Base-by-base conservation (phyloP, 2,329 filamentous ascomycete genomes). In the Colletotrichum sp. region DNA sequence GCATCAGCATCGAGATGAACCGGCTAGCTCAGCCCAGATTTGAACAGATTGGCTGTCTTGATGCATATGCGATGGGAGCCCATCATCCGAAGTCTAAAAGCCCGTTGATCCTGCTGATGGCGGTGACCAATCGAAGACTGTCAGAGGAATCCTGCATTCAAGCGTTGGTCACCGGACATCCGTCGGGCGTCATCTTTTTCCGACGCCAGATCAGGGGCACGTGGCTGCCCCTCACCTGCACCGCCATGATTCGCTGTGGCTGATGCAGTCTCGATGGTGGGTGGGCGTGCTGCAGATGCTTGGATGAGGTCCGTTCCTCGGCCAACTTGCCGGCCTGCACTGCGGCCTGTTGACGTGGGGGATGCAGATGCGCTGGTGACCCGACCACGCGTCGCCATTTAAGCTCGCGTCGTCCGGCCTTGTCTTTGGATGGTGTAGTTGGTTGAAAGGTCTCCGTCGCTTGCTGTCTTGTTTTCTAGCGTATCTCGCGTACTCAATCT, bases 301-400 rank as follows among this genome's bases (percentile, higher is more conserved):
- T 63, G 36, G 16, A 3, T n/a, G 36, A 64, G 39, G 16, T 19
- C 30, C 74, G 74, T 77, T 77, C 61, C 74, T 75, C 74, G 59
- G 74, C 71, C 74, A 77, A 77, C 74, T 55, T 39, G n/a, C 30
- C 52, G 57, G 15, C 49, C 29, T 62, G 34, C 30, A 59, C 74
- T 52, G 30, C 70, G 59, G 57, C 70, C 71, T 39, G 39, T 70
- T 39, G 68, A 72, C 72, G 44, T 66, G 32, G 34, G 39, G n/a
- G 30, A 57, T 74, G 61, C 49, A 57, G 34, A 66, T 70, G 59
- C 49, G 65, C 71, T 49, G 39, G 71, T 39, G 59, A 76, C 71
- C 66, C 61, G 65, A 76, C 71, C 65, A 75, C 65, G 74, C 71
- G 65, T 70, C 71, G 36, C 30, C 71, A 67, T 77, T 66, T 75